These are phyloP conservation scores for Nicotiana benthamiana DNA, from an alignment of 257 asterid genomes.

Conservation along the genomic window DNA sequence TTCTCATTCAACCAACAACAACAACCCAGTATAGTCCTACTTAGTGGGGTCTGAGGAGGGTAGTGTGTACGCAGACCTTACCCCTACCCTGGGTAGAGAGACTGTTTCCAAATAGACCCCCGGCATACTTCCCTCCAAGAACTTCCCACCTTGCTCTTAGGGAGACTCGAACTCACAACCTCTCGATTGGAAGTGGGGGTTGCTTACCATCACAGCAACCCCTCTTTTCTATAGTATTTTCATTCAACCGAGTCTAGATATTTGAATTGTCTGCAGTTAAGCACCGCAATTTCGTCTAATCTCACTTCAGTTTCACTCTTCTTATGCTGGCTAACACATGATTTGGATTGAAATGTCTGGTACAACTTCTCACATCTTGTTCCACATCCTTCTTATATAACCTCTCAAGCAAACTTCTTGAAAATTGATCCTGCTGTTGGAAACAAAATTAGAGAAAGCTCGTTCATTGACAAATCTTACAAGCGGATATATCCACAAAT, in stretches of 20 bases:
- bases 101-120: no score
- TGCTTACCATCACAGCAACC: no score
- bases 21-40: no score
- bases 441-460: background rate
- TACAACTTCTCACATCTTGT: background rate
- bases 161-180: no score
- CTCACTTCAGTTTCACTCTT: background rate
- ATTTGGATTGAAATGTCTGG: background rate
- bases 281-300: background rate
- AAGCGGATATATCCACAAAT: background rate
- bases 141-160: no score
- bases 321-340: background rate
- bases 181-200: no score
- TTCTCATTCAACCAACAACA: background rate
- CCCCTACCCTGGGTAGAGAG: no score
- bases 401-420: background rate
- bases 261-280: background rate
- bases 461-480: background rate
- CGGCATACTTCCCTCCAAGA: no score
- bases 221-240: no score
- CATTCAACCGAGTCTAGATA: background rate
- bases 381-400: background rate
- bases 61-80: no score
- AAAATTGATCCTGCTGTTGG: background rate
- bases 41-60: no score